These are phyloP conservation scores for Myxozyma sirexii DNA, from an alignment of 805 yeast genomes.

Conservation along the genomic window DNA sequence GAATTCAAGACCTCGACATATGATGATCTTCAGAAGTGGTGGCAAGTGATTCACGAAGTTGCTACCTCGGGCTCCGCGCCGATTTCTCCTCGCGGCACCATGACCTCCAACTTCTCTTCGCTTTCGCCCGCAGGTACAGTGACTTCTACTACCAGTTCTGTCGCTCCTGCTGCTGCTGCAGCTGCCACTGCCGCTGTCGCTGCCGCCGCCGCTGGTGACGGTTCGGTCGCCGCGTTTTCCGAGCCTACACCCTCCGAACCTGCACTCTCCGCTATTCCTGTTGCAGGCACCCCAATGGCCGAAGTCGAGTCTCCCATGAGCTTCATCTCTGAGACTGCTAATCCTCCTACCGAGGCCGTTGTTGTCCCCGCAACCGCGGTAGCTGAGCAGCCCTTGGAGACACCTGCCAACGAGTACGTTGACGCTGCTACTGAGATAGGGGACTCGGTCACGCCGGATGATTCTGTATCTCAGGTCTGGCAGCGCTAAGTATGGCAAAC, in stretches of 20 bases:
- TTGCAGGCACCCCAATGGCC: conserved; percentile 6
- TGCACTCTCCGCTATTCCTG: conserved; percentile 9
- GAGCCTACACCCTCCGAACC: not conserved
- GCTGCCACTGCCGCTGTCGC: not conserved
- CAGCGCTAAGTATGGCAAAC: not conserved
- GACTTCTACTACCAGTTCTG: conserved; percentile 1
- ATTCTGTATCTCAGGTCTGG: conserved; percentile 11
- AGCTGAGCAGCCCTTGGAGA: conserved; percentile 7
- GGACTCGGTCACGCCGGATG: conserved; percentile 5
- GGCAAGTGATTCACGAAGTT: conserved; percentile 42
- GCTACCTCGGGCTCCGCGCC: conserved; percentile 17
- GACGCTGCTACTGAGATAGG: not conserved
- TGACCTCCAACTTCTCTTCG: conserved; percentile 3
- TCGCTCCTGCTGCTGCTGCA: conserved; percentile 3
- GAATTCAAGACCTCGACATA: conserved; percentile 50
- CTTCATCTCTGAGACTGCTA: conserved; percentile 6
- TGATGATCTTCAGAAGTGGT: conserved; percentile 54
- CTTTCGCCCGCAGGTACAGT: conserved; percentile 9
- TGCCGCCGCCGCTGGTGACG: not conserved
- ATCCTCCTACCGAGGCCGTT: not conserved
- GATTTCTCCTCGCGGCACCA: conserved; percentile 11
- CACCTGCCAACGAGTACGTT: conserved; percentile 1
- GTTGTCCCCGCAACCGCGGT: not conserved
- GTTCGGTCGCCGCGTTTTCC: not conserved
- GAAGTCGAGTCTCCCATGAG: conserved; percentile 5